phyloP scores from a whole-genome alignment of 2,329 filamentous ascomycete species.

The Davidsoniella eucalypti region DNA sequence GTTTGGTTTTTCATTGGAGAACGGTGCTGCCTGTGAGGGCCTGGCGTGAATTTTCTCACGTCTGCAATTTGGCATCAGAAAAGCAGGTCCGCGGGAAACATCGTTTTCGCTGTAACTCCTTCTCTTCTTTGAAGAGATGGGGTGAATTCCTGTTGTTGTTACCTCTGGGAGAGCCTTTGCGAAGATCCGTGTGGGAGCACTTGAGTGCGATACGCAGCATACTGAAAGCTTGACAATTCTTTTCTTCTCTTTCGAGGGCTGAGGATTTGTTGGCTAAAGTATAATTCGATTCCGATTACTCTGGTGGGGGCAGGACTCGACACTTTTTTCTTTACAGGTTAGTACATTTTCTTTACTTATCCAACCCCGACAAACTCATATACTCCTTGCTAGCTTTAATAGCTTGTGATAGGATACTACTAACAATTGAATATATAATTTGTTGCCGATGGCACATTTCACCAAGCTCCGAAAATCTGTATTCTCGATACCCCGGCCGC shows the following conservation, averaged over 20 bases:
- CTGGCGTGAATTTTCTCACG: slow-evolving; percentile 56
- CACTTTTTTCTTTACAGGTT: slow-evolving; percentile 16
- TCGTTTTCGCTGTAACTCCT: not conserved
- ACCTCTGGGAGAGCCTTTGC: slow-evolving; percentile 83
- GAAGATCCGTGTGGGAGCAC: slow-evolving; percentile 68
- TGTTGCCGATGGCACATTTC: no score
- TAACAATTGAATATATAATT: not conserved
- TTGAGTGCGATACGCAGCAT: slow-evolving; percentile 96
- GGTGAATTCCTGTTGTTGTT: slow-evolving; percentile 17
- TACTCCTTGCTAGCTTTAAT: no score
- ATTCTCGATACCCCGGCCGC: no score
- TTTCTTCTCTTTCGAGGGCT: no score
- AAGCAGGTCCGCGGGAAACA: slow-evolving; percentile 36
- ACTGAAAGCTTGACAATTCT: slow-evolving; percentile 1
- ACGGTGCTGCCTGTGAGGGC: slow-evolving; percentile 66
- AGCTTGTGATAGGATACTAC: not conserved
- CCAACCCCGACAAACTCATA: no score
- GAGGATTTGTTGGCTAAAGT: slow-evolving; percentile 20
- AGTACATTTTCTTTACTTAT: not conserved
- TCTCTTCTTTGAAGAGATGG: not conserved
- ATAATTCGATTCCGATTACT: slow-evolving; percentile 89
- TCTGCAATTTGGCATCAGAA: slow-evolving; percentile 85
- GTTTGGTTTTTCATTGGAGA: slow-evolving; percentile 12
- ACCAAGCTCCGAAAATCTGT: no score
- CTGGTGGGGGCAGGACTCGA: slow-evolving; percentile 57